Conservation (phyloP, 768 basidiomycete species). For the Kwoniella dendrophila region DNA sequence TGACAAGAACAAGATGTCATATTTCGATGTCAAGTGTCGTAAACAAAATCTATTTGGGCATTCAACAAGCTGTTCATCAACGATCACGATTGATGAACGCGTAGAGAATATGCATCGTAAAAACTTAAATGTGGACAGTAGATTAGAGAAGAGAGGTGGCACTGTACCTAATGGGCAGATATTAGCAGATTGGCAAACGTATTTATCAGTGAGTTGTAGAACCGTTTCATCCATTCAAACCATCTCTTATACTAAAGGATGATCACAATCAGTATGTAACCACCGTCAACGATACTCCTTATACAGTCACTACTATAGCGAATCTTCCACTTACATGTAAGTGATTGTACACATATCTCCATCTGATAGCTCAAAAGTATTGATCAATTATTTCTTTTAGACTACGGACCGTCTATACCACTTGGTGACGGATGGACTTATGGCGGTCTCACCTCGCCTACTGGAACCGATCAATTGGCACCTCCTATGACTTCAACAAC, state of each 20-base stretch:
- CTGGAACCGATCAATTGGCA: slow-evolving; percentile 1
- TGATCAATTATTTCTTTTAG: slow-evolving; percentile 1
- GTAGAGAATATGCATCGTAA: too few relatives aligned
- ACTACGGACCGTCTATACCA: slow-evolving; percentile 44
- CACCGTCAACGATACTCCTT: slow-evolving; percentile 19
- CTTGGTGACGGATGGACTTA: slow-evolving; percentile 40
- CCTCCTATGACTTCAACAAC: background rate
- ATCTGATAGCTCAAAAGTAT: background rate
- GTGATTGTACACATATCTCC: background rate
- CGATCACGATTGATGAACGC: too few relatives aligned
- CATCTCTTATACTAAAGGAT: background rate
- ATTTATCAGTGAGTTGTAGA: slow-evolving; percentile 27
- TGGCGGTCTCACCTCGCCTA: slow-evolving; percentile 36
- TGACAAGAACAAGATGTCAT: too few relatives aligned
- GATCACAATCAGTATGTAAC: slow-evolving; percentile 4
- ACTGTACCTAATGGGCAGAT: slow-evolving; percentile 35
- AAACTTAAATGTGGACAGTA: background rate
- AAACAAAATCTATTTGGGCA: too few relatives aligned
- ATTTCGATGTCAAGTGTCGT: too few relatives aligned
- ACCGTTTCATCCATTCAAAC: background rate
- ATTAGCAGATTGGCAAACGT: slow-evolving; percentile 39
- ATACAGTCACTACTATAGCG: slow-evolving; percentile 30
- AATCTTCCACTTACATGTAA: slow-evolving; percentile 37
- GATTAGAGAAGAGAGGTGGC: slow-evolving; percentile 12
- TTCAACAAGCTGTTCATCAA: too few relatives aligned